Evolutionary conservation across 345 rosid species (phyloP).

Genomic region (Gossypium turneri): DNA sequence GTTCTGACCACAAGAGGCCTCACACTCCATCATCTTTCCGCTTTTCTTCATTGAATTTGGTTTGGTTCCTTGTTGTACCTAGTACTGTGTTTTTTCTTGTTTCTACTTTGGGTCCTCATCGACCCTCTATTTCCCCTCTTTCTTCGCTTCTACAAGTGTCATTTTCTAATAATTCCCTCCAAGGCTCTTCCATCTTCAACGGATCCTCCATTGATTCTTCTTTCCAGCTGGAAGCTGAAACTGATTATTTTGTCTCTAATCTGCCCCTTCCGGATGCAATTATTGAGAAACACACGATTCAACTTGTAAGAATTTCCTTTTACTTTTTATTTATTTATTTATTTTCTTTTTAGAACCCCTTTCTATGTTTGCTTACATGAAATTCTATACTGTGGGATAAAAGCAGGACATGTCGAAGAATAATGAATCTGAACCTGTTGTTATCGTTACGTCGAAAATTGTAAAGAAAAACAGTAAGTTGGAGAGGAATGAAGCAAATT

Average conservation of each 20-base stretch:
- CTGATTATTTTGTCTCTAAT: not conserved
- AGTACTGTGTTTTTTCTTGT: not conserved
- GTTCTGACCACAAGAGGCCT: not conserved
- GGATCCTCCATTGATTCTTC: not conserved
- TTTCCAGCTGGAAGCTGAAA: not conserved
- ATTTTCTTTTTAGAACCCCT: not conserved
- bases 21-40: not conserved
- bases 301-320: not conserved
- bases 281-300: not conserved
- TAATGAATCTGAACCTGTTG: not conserved
- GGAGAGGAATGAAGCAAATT: constrained; percentile 34
- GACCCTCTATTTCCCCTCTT: not conserved
- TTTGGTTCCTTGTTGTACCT: not conserved
- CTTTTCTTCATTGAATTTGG: constrained; percentile 3
- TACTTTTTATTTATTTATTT: too few relatives aligned
- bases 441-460: not conserved
- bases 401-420: not conserved
- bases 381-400: not conserved
- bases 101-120: not conserved
- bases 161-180: not conserved
- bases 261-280: not conserved
- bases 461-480: constrained; percentile 15
- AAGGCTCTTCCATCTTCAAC: not conserved
- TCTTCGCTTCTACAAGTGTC: not conserved
- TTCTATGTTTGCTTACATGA: not conserved